Base-by-base conservation (phyloP, 1,284 basidiomycete genomes). In the Leccinum pallidistipes region DNA sequence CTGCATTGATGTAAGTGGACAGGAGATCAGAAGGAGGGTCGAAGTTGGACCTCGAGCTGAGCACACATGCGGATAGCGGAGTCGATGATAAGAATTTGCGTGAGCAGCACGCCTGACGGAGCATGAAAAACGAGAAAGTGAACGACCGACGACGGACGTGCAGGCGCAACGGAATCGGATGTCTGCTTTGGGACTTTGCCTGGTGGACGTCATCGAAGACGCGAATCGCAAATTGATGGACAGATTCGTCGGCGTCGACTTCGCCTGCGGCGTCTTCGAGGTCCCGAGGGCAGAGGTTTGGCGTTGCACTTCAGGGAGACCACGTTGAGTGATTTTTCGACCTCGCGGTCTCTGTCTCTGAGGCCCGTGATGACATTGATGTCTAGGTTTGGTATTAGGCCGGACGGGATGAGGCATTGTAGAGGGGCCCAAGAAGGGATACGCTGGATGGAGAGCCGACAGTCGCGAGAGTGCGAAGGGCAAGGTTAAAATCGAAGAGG, bases 391-490 rank as follows among this genome's bases (percentile, higher is more conserved):
- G 95, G 94, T 0, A 83, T 71, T 14, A 95, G 71, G 24, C 86
- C 85, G 50, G 79, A 79, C n/a, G 81, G 77, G 55, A 94, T 77
- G 82, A 96, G 86, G 87, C 81, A 69, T 91, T 86, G 80, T 97
- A 97, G 5, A 86, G 81, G 61, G 88, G 84, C 64, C 92, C 76
- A 55, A 95, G 77, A 45, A 82, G 72, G 0, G 80, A 77, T 45
- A 93, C 80, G 86, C 83, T 65, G 87, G 82, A 14, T 3, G 62
- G n/a, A 3, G 68, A 59, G 14, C 86, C 86, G 5, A 12, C 71
- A 64, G 21, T 66, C 59, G 60, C 90, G 84, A 38, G 83, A 77
- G 71, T 64, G 29, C 81, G 69, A 2, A 94, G 74, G 1, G 85
- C 86, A 5, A 80, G 73, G 69, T 95, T 95, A 79, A 88, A 94